Conservation (phyloP, 1,284 basidiomycete genomes). For the Cystobasidium sp. region DNA sequence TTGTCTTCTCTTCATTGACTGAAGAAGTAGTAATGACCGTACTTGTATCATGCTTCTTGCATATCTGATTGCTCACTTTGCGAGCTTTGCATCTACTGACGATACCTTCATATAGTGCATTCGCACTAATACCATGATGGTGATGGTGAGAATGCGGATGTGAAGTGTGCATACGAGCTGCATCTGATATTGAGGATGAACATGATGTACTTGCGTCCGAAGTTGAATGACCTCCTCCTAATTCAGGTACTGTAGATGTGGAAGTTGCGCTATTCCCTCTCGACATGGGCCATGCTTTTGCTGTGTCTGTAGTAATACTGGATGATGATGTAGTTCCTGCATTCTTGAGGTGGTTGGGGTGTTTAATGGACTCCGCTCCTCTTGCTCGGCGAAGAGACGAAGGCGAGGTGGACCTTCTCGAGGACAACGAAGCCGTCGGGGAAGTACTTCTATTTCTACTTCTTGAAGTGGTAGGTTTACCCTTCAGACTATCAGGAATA, state of each 20-base stretch:
- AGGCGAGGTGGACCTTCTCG: not conserved
- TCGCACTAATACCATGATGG: not conserved
- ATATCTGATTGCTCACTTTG: not conserved
- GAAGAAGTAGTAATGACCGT: not conserved
- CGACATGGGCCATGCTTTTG: not conserved
- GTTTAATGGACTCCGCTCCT: too few relatives aligned
- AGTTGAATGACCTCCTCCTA: not conserved
- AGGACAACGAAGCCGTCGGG: not conserved
- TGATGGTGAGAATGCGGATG: not conserved
- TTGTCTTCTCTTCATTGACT: not conserved
- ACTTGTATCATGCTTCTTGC: not conserved
- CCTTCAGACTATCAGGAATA: slow-evolving; percentile 15
- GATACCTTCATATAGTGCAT: slow-evolving; percentile 3
- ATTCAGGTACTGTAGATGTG: not conserved
- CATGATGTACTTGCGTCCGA: not conserved
- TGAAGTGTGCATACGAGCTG: not conserved
- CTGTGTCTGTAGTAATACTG: not conserved
- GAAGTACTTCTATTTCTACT: not conserved
- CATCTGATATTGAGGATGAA: slow-evolving; percentile 6
- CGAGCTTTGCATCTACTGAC: not conserved
- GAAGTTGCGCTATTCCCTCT: slow-evolving; percentile 16
- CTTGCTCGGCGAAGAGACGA: not conserved
- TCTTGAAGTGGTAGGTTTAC: not conserved
- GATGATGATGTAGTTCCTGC: too few relatives aligned
- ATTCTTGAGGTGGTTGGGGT: too few relatives aligned